phyloP scores from a whole-genome alignment of 2,329 filamentous ascomycete species.

The Fusarium mangiferae region DNA sequence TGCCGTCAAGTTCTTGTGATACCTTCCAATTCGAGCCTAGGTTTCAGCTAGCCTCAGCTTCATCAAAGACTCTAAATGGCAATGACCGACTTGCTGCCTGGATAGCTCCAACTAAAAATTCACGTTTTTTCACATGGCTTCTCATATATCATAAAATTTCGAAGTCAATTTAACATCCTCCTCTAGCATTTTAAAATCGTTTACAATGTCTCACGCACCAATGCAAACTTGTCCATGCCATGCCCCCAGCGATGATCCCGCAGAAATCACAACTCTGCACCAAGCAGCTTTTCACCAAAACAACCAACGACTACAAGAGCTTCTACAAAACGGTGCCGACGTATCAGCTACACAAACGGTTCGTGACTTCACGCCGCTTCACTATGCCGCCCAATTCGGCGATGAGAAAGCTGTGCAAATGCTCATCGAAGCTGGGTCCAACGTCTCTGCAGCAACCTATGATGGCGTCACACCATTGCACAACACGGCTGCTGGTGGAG shows the following conservation, averaged over 20 bases:
- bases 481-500: background rate
- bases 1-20: background rate
- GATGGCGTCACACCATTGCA: background rate
- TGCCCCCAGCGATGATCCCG: background rate
- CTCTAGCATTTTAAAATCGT: fast-evolving
- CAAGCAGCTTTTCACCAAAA: background rate
- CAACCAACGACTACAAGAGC: background rate
- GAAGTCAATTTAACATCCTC: background rate
- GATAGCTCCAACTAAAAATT: background rate
- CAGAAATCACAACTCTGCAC: background rate
- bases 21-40: background rate
- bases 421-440: background rate
- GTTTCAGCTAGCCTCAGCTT: background rate
- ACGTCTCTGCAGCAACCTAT: background rate
- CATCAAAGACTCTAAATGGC: background rate
- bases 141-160: background rate
- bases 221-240: background rate
- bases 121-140: background rate
- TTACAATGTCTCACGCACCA: background rate
- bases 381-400: background rate
- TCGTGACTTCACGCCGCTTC: background rate
- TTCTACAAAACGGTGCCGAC: background rate
- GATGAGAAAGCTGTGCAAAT: background rate
- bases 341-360: background rate
- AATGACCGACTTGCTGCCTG: background rate